Conservation (phyloP, 768 basidiomycete genomes). For the Pisolithus marmoratus region DNA sequence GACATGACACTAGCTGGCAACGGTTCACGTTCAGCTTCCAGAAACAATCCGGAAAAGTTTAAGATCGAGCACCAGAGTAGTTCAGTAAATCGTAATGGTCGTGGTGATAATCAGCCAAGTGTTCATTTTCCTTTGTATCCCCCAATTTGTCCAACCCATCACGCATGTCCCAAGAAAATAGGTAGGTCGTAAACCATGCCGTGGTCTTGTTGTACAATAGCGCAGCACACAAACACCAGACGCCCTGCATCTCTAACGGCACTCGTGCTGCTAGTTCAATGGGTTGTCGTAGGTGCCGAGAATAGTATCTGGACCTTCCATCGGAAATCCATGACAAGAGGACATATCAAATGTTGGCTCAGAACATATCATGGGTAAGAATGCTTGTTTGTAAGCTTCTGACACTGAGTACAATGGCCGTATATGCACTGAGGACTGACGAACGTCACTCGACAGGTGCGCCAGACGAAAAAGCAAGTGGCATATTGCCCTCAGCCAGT, state of each 20-base stretch:
- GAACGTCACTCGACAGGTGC: conserved; percentile 44
- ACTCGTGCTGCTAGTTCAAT: conserved; percentile 53
- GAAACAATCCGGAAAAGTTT: too few relatives aligned
- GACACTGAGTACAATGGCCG: conserved; percentile 70
- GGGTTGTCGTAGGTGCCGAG: conserved; percentile 46
- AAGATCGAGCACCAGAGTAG: too few relatives aligned
- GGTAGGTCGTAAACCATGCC: conserved; percentile 50
- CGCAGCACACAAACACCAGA: conserved; percentile 39
- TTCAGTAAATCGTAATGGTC: too few relatives aligned
- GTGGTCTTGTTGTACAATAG: neutral
- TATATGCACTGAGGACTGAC: conserved; percentile 55
- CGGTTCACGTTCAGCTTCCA: too few relatives aligned
- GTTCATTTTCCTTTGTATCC: conserved; percentile 52
- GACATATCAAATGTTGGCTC: conserved; percentile 38
- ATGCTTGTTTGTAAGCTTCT: conserved; percentile 46
- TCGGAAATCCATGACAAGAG: conserved; percentile 50
- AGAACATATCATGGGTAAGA: conserved; percentile 1
- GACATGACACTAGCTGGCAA: too few relatives aligned
- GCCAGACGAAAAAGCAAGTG: too few relatives aligned
- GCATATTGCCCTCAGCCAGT: too few relatives aligned
- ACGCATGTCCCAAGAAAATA: conserved; percentile 62
- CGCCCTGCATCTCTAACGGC: conserved; percentile 53
- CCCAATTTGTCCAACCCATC: conserved; percentile 55
- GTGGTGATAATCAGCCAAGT: too few relatives aligned
- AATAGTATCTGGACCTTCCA: conserved; percentile 41